Base-by-base conservation (phyloP, 106 monocot species). In the Acorus calamus region DNA sequence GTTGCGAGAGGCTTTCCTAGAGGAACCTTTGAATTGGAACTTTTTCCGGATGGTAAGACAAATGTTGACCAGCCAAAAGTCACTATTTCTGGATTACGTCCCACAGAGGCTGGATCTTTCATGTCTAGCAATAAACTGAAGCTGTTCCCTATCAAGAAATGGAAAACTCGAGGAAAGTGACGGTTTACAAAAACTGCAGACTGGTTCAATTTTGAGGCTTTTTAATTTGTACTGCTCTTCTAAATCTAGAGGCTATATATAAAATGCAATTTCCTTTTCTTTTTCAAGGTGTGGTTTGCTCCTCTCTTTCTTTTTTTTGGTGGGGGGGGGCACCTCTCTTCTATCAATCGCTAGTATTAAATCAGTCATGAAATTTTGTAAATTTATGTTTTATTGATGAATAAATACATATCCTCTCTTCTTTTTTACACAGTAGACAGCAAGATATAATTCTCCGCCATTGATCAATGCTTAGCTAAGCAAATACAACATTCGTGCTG, bases 401-500 rank as follows among this genome's bases (percentile, higher is more conserved):
- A 0, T 28, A 28, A n/a, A 28, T 28, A 1, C 42, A 52, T 68
- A 56, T 74, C 58, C 64, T 82, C 3, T 71, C 64, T 60, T 72
- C 75, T 59, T 90, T 71, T 63, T 96, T 96, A 74, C 96, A 96
- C 9, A 96, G 73, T 54, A 90, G 96, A 55, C 96, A 96, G 52
- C 74, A 87, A 57, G 90, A 87, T 54, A 79, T 80, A 71, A 91
- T 96, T 62, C 74, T 84, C 2, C 87, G 70, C 96, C 96, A 96
- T 58, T 76, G 81, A 56, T 96, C 90, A 42, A 91, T 91, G 91
- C 47, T 79, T 90, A 1, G 96, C 65, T 1, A 96, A 74, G 43
- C 90, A 96, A 61, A 96, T 96, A 67, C 94, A 87, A 44, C 94
- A 96, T 65, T 84, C 84, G 89, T 92, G 81, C 73, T n/a, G 43